Evolutionary conservation across 768 basidiomycete species (phyloP).

Genomic region (Kwoniella botswanensis): DNA sequence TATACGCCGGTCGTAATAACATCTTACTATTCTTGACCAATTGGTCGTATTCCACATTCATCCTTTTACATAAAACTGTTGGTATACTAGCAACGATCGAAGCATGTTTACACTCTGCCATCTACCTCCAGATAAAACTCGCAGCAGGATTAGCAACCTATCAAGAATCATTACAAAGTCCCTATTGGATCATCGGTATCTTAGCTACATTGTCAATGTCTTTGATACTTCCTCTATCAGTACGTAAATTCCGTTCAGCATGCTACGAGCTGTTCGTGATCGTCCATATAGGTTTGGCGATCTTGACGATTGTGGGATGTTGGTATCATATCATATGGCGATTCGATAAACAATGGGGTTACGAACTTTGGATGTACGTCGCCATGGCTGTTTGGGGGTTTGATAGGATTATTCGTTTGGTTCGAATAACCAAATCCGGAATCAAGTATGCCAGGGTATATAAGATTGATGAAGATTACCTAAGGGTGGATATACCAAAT

Average conservation of each 20-base stretch:
- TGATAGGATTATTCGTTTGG: slow-evolving; percentile 17
- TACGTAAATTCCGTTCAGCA: slow-evolving; percentile 9
- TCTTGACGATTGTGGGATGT: slow-evolving; percentile 20
- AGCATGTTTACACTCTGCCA: slow-evolving; percentile 14
- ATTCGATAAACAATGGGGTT: slow-evolving; percentile 21
- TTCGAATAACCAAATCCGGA: slow-evolving; percentile 8
- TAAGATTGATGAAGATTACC: slow-evolving; percentile 4
- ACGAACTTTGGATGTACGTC: slow-evolving; percentile 26
- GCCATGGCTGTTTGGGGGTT: slow-evolving; percentile 26
- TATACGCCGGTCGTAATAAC: slow-evolving; percentile 32
- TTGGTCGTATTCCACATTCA: slow-evolving; percentile 31
- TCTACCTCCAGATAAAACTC: slow-evolving; percentile 3
- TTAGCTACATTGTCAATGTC: slow-evolving; percentile 17
- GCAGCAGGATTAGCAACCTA: slow-evolving; percentile 1
- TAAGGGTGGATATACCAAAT: background rate
- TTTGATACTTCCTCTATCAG: slow-evolving; percentile 16
- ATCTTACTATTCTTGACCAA: slow-evolving; percentile 28
- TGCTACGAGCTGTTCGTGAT: slow-evolving; percentile 31
- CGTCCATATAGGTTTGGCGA: slow-evolving; percentile 23
- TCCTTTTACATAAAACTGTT: slow-evolving; percentile 26
- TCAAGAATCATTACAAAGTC: background rate
- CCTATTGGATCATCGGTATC: slow-evolving; percentile 31
- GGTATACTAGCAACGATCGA: slow-evolving; percentile 17
- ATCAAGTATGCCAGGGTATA: background rate
- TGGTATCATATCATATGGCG: slow-evolving; percentile 27